Evolutionary conservation across 768 basidiomycete genomes (phyloP), one percentile per base, ranked within the genome.

Genomic region (Amanita phalloides): DNA sequence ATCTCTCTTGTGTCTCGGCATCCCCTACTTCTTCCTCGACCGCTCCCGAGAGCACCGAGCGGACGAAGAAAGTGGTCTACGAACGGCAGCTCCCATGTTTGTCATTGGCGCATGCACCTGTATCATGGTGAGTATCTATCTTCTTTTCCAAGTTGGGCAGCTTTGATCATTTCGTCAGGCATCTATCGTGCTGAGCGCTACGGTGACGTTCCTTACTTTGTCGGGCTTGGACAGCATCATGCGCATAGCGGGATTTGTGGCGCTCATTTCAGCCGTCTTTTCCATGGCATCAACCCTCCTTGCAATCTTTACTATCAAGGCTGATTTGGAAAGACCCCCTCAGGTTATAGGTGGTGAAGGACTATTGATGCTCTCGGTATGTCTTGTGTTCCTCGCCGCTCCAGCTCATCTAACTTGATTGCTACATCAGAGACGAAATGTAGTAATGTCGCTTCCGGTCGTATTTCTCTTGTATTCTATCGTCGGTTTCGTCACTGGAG

Each of bases 191-290:
- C 69, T 90, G 53, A 89, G 89, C 57, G 83, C 86, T 30, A 86
- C 87, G 37, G 84, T 89, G 52, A 89, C 86, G 25, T 82, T 90
- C 67, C 75, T 91, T 62, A 78, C 85, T 47, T 74, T 91, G 49
- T 87, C 89, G 58, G 84, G 82, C 36, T 57, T 91, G 64, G 82
- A 84, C 63, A 75, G 70, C 53, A 56, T 82, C 55, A 68, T 82
- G 51, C 76, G 86, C 51, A 70, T 81, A 45, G 76, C 81, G 21
- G 82, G 79, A 30, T 73, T 90, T 57, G 69, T 86, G 11, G 79
- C 85, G 30, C 77, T 85, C 48, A 66, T 84, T 53, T 81, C 83
- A 61, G 81, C 88, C 6, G 74, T 80, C 0, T 74, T 80, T 55
- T 81, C 84, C 57, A 81, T 90, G 74, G 70, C 77, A 33, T 76